Percentiles rank a stretch among this genome's conserved stretches.
phyloP scores from a whole-genome alignment of 2,329 filamentous ascomycete genomes.

The Aureobasidium sp. region DNA sequence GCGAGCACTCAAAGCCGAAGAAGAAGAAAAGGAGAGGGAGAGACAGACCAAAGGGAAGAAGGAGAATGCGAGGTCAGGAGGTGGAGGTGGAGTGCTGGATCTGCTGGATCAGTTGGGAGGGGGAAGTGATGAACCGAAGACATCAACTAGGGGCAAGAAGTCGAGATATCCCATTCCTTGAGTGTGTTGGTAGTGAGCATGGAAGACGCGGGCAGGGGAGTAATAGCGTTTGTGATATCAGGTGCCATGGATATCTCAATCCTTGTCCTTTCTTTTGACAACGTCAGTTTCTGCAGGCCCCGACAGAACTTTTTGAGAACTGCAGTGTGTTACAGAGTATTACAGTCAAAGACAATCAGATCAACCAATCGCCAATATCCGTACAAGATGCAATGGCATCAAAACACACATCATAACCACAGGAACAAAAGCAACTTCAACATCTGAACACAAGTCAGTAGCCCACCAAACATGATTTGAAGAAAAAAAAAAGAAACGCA shows the following conservation, averaged over 20 bases:
- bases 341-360: no score
- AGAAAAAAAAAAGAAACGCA: no score
- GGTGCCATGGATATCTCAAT: neutral
- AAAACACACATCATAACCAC: no score
- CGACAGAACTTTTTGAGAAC: no score
- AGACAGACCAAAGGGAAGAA: slow-evolving; percentile 18
- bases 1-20: slow-evolving; percentile 24
- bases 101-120: neutral
- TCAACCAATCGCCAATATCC: no score
- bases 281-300: no score
- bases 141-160: slow-evolving; percentile 2
- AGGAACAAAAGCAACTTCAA: no score
- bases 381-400: no score
- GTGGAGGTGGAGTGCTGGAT: neutral
- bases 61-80: slow-evolving; percentile 9
- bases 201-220: neutral
- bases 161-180: slow-evolving; percentile 9
- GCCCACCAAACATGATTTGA: no score
- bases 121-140: neutral
- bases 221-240: neutral
- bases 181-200: neutral
- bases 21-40: slow-evolving; percentile 26
- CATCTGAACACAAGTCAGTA: no score
- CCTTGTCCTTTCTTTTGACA: neutral
- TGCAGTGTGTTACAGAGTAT: no score